phyloP scores from a whole-genome alignment of 148 eudicot genomes.

The Selenicereus undatus region DNA sequence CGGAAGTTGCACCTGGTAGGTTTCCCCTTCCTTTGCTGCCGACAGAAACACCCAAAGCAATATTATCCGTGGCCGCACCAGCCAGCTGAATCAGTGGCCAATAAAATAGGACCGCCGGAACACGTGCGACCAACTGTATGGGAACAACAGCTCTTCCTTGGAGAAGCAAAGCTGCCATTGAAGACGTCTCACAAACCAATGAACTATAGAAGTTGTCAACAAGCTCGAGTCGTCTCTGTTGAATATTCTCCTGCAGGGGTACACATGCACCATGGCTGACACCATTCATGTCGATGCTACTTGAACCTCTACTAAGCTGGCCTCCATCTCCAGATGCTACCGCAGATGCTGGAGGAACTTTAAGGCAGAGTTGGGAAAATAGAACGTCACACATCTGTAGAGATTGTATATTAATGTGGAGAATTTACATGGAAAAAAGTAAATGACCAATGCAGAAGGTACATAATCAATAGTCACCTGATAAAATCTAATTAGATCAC shows the following conservation, averaged over 20 bases:
- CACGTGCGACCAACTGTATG: conserved; percentile 86
- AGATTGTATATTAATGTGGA: conserved; percentile 13
- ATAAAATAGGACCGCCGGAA: conserved; percentile 83
- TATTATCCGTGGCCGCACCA: conserved; percentile 92
- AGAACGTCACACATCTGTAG: conserved; percentile 94
- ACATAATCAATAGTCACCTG: background rate
- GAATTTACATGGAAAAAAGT: background rate
- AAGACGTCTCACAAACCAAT: conserved; percentile 65
- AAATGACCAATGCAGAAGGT: background rate
- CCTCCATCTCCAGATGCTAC: conserved; percentile 40
- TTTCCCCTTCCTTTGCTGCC: conserved; percentile 99
- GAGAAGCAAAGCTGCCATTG: conserved; percentile 94
- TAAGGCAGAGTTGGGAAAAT: conserved; percentile 88
- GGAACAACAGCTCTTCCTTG: conserved; percentile 94
- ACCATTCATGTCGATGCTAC: conserved; percentile 33
- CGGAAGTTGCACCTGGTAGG: conserved; percentile 96
- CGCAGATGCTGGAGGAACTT: conserved; percentile 58
- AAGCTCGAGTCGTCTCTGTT: conserved; percentile 52
- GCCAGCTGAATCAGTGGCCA: conserved; percentile 99
- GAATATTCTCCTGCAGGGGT: conserved; percentile 38
- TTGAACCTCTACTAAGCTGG: conserved; percentile 37
- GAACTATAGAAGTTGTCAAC: conserved; percentile 39
- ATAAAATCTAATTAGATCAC: background rate
- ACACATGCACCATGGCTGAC: conserved; percentile 40
- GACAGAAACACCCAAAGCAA: conserved; percentile 97